Evolutionary conservation across 129 eudicot species (phyloP), one percentile per base, ranked within the genome.

Genomic region (Escallonia rubra): DNA sequence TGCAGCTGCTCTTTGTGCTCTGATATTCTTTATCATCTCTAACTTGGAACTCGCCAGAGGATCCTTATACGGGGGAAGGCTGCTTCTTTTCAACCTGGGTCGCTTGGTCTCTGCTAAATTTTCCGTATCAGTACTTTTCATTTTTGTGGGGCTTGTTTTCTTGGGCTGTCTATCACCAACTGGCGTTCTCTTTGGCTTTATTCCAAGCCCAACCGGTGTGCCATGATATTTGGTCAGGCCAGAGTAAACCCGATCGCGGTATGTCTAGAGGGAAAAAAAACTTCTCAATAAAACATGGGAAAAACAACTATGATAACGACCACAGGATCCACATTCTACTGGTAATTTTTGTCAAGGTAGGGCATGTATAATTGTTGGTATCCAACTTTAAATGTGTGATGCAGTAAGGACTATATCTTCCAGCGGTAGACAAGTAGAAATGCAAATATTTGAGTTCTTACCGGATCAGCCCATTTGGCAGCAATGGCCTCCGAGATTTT

Each of bases 391-490:
- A 54, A 14, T 34, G 7, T 2, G 3, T 11, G 23, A n/a, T n/a
- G 5, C 34, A 11, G 4, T 54, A 54, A 11, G 59, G 4, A 13
- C 34, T 11, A 50, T 11, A 50, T 50, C 55, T n/a, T 11, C 59
- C 13, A 14, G 16, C 14, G 10, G 13, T 54, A 54, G 7, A 54
- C 14, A 2, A 54, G 0, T 54, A 13, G 59, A 8, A 8, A 4
- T 50, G 1, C 10, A 50, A 50, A 2, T 50, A 50, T 50, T 50
- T 50, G 40, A 69, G 23, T 49, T 14, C 99, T 89, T 82, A 93
- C 99, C 62, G 99, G 99, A 89, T 93, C 99, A 48, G 96, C 95
- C 99, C 99, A 93, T 82, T 93, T 93, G 65, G 99, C 96, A 74
- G 90, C 83, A 76, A 93, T 85, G 52, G 99, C 88, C 65, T 67